Conservation (phyloP, 1,284 basidiomycete genomes). For the Peniophora sp. region DNA sequence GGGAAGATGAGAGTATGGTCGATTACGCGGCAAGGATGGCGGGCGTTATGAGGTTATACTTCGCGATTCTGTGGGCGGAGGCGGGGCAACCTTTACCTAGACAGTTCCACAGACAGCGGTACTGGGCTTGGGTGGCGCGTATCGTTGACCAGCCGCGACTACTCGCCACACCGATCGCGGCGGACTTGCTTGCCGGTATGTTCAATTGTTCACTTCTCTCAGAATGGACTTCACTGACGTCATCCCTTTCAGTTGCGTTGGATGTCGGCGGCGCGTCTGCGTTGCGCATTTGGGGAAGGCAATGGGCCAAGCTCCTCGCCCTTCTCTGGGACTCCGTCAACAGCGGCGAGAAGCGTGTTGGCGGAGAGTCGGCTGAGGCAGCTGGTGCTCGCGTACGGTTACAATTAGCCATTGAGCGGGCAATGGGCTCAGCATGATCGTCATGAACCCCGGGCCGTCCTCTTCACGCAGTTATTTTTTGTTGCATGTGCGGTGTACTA, state of each 20-base stretch:
- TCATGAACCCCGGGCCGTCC: too few species aligned
- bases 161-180: conserved; percentile 46
- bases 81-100: conserved; percentile 32
- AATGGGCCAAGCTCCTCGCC: conserved; percentile 72
- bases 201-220: conserved; percentile 18
- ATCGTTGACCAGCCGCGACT: conserved; percentile 43
- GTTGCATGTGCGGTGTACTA: too few species aligned
- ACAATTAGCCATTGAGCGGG: conserved; percentile 57
- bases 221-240: conserved; percentile 19
- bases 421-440: conserved; percentile 26
- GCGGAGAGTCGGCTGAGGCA: conserved; percentile 48
- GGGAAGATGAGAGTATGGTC: conserved; percentile 45
- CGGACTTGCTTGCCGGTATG: conserved; percentile 63
- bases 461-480: too few species aligned
- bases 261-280: conserved; percentile 66
- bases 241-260: conserved; percentile 46
- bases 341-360: conserved; percentile 34
- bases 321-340: conserved; percentile 60
- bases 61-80: conserved; percentile 56
- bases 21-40: conserved; percentile 74
- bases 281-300: conserved; percentile 60
- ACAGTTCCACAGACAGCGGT: conserved; percentile 52
- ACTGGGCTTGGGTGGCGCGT: conserved; percentile 65
- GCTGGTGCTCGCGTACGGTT: conserved; percentile 52
- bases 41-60: conserved; percentile 86